Evolutionary conservation across 345 rosid genomes (phyloP).

Genomic region (Salix viminalis): DNA sequence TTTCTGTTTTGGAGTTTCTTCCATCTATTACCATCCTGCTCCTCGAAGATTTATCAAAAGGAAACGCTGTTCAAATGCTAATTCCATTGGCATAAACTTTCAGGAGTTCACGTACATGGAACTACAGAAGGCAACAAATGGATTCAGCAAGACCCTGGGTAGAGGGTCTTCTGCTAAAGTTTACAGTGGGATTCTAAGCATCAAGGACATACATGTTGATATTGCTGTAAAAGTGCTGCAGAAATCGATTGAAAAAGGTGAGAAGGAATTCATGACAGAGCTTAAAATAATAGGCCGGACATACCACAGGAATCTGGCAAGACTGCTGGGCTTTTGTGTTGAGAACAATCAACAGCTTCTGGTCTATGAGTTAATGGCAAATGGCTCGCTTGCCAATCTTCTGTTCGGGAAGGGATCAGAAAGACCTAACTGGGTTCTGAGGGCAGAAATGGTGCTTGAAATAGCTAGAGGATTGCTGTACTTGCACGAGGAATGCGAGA

Average conservation of each 20-base stretch:
- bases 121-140: slow-evolving; percentile 21
- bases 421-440: slow-evolving; percentile 19
- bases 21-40: slow-evolving; percentile 24
- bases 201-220: slow-evolving; percentile 11
- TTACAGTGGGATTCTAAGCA: slow-evolving; percentile 17
- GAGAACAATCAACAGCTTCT: slow-evolving; percentile 20
- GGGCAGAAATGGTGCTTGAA: slow-evolving; percentile 24
- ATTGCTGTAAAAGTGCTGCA: slow-evolving; percentile 27
- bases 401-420: slow-evolving; percentile 12
- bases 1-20: slow-evolving; percentile 12
- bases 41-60: slow-evolving; percentile 2
- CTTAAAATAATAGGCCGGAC: slow-evolving; percentile 29
- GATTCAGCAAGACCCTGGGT: slow-evolving; percentile 21
- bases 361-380: slow-evolving; percentile 30
- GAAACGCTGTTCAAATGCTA: not conserved
- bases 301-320: slow-evolving; percentile 28
- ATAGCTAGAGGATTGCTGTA: slow-evolving; percentile 28
- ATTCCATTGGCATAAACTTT: slow-evolving; percentile 22
- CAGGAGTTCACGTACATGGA: slow-evolving; percentile 25
- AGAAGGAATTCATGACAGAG: slow-evolving; percentile 30
- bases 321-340: slow-evolving; percentile 27
- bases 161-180: slow-evolving; percentile 32
- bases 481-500: slow-evolving; percentile 28
- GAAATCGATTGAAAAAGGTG: slow-evolving; percentile 18
- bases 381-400: slow-evolving; percentile 19